Conservation (phyloP, 192 early-diverging fungal species). For the Mortierella alpina region DNA sequence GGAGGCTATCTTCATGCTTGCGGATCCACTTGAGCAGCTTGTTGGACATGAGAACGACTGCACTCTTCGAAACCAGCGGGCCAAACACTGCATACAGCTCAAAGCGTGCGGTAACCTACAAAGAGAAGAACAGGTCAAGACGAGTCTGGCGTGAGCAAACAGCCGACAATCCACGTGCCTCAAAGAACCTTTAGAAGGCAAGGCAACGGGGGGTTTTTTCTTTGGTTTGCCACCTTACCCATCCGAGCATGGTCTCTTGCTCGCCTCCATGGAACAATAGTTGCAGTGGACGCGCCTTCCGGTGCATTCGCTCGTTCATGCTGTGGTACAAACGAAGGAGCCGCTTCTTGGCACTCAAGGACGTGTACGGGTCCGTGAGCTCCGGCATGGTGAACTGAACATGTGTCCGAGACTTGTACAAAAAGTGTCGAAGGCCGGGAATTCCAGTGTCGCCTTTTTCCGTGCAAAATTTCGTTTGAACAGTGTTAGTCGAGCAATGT, state of each 20-base stretch:
- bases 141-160: background rate
- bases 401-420: constrained; percentile 71
- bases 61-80: constrained; percentile 69
- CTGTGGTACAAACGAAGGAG: constrained; percentile 45
- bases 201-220: no score
- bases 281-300: constrained; percentile 62
- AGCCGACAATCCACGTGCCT: background rate
- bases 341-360: constrained; percentile 61
- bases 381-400: constrained; percentile 77
- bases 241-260: constrained; percentile 69
- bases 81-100: constrained; percentile 79
- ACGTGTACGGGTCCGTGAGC: constrained; percentile 69
- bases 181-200: background rate
- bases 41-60: constrained; percentile 74
- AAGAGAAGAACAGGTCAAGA: constrained; percentile 1
- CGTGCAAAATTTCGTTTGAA: background rate
- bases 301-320: constrained; percentile 67
- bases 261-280: constrained; percentile 63
- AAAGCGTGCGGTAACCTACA: constrained; percentile 69
- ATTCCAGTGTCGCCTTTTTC: constrained; percentile 68
- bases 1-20: constrained; percentile 78
- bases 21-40: constrained; percentile 81
- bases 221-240: constrained; percentile 69
- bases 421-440: constrained; percentile 77
- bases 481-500: background rate